Base-by-base conservation (phyloP, 257 asterid genomes). In the Avicennia marina region DNA sequence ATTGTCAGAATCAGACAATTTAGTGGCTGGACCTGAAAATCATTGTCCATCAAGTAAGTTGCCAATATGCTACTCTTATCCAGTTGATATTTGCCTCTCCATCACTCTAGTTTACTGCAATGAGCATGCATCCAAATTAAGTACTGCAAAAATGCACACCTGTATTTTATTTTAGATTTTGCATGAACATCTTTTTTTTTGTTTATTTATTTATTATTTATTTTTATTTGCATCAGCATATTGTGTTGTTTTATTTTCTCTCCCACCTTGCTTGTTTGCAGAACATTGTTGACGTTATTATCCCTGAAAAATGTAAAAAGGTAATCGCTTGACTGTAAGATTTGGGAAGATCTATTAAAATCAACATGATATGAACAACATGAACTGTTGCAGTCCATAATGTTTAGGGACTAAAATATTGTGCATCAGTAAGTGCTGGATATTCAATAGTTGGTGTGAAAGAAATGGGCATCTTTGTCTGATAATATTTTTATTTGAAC, bases 1-100 rank as follows among this genome's bases (percentile, higher is more conserved):
- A 67, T 66, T 68, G 65, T 56, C 63, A 32, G 78, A 68, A 81
- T 62, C 62, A 21, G 53, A 31, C 55, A 72, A 54, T 62, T 31
- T 33, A 51, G 86, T 32, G 17, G 63, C 71, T 36, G 62, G 60
- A 61, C 76, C 56, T 47, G 77, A 73, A 49, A 58, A 62, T 48
- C 65, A 17, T 56, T 58, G 56, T 63, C 63, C 74, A 62, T 57
- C 84, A 70, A 74, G 95, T 89, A 75, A 78, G 90, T 74, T 18
- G 51, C 45, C 20, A 7, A 26, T 45, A 43, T 57, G 11, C 27
- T 41, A 55, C 56, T 61, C 50, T 18, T 50, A 9, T n/a, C 39
- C 44, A 49, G 45, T 50, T 40, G 25, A 8, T 48, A 12, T 31
- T 55, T 55, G 33, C 34, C 41, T 27, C 27, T 38, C 31, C 29